Conservation (phyloP, 1,139 yeast genomes). For the Tardiomyces digboiensis region DNA sequence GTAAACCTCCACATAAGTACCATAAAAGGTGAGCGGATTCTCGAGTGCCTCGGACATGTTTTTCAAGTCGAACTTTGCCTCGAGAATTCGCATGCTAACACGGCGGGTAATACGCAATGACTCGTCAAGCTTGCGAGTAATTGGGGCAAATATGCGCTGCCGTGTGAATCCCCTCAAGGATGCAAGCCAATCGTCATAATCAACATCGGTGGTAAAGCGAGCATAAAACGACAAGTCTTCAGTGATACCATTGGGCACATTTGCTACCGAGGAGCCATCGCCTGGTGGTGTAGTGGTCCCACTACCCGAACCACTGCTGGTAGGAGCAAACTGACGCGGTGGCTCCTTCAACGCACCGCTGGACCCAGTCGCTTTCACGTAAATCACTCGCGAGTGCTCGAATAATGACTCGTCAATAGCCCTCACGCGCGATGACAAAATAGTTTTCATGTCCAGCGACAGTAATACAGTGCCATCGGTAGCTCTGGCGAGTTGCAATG, state of each 20-base stretch:
- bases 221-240: conserved; percentile 21
- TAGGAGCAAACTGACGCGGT: too few species aligned
- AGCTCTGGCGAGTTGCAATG: conserved; percentile 52
- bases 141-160: conserved; percentile 41
- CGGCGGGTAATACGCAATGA: conserved; percentile 46
- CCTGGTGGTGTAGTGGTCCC: conserved; percentile 7
- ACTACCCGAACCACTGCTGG: conserved; percentile 5
- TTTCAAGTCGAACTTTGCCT: conserved; percentile 36
- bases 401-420: conserved; percentile 60
- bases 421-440: conserved; percentile 59
- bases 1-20: conserved; percentile 41
- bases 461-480: conserved; percentile 49
- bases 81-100: conserved; percentile 51
- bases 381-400: conserved; percentile 42
- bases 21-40: conserved; percentile 13
- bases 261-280: not conserved
- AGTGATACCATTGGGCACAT: not conserved
- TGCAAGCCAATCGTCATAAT: conserved; percentile 78
- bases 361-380: conserved; percentile 10
- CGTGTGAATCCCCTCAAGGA: conserved; percentile 60
- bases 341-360: not conserved
- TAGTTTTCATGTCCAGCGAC: conserved; percentile 45
- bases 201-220: conserved; percentile 60
- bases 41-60: conserved; percentile 7
- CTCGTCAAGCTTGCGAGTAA: conserved; percentile 18